Base-by-base conservation (phyloP, 257 asterid species). In the Primulina eburnea region DNA sequence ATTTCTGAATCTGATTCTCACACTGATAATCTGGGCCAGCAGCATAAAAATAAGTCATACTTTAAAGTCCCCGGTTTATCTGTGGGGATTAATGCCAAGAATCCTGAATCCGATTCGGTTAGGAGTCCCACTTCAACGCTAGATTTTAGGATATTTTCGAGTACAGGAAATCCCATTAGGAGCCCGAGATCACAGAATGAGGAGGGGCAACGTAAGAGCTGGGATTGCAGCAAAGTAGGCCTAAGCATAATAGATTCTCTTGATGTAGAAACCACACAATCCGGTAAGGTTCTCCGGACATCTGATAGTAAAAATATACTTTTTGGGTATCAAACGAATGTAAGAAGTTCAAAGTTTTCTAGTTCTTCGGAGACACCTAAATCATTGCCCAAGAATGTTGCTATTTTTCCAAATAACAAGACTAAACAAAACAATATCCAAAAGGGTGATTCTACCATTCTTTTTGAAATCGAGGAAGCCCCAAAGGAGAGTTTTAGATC, bases 161-260 rank as follows among this genome's bases (percentile, higher is more conserved):
- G 6, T 14, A 47, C 55, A 47, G 55, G 55, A 47, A 12, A 47
- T 47, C 18, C 55, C 55, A 40, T 40, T 40, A 40, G 17, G 52
- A 40, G 17, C 4, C 17, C 17, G 17, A 40, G 52, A 40, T 2
- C 52, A 47, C 55, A 12, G 55, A 47, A 47, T 14, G 18, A 12
- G 7, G 82, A 76, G 28, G 77, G 71, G 37, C 73, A 40, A 65
- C 74, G 70, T 33, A 82, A 75, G 74, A 71, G 70, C 17, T 84
- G 83, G 87, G 83, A 79, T 68, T 20, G 75, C 29, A 68, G 71
- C 62, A 82, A 84, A 79, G 83, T 84, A 60, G 99, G 99, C 60
- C 87, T 94, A 64, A 78, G 99, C 82, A 91, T 94, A 69, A 72
- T 91, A 60, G 92, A 94, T 78, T 81, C 97, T 64, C 95, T 91